Evolutionary conservation across 805 yeast genomes (phyloP).

Genomic region (Pichia scutulata): DNA sequence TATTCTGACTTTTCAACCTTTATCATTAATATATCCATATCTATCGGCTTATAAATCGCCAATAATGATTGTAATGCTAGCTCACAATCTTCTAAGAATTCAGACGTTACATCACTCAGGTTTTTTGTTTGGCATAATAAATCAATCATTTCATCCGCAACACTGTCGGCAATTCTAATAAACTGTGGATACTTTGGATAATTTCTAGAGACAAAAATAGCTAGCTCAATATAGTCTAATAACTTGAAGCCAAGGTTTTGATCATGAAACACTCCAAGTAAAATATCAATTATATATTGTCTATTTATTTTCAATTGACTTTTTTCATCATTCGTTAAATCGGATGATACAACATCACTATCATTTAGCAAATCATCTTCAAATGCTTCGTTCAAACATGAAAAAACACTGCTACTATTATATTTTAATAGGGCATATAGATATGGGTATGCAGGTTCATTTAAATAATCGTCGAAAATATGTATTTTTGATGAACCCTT

Average conservation of each 20-base stretch:
- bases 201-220: slow-evolving; percentile 72
- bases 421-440: slow-evolving; percentile 47
- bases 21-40: slow-evolving; percentile 40
- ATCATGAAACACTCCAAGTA: slow-evolving; percentile 49
- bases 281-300: slow-evolving; percentile 69
- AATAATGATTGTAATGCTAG: slow-evolving; percentile 67
- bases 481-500: slow-evolving; percentile 29
- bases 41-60: slow-evolving; percentile 55
- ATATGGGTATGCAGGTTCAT: slow-evolving; percentile 62
- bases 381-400: slow-evolving; percentile 71
- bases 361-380: slow-evolving; percentile 75
- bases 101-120: slow-evolving; percentile 13
- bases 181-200: slow-evolving; percentile 83
- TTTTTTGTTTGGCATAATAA: slow-evolving; percentile 34
- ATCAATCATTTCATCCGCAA: slow-evolving; percentile 40
- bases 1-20: slow-evolving; percentile 49
- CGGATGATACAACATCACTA: slow-evolving; percentile 31
- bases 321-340: slow-evolving; percentile 13
- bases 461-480: slow-evolving; percentile 22
- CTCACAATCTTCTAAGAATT: slow-evolving; percentile 45
- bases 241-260: slow-evolving; percentile 26
- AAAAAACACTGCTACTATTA: slow-evolving; percentile 52
- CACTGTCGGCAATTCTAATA: slow-evolving; percentile 58
- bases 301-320: slow-evolving; percentile 42
- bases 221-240: slow-evolving; percentile 31